phyloP scores from a whole-genome alignment of 148 eudicot species.

The Euryodendron excelsum region DNA sequence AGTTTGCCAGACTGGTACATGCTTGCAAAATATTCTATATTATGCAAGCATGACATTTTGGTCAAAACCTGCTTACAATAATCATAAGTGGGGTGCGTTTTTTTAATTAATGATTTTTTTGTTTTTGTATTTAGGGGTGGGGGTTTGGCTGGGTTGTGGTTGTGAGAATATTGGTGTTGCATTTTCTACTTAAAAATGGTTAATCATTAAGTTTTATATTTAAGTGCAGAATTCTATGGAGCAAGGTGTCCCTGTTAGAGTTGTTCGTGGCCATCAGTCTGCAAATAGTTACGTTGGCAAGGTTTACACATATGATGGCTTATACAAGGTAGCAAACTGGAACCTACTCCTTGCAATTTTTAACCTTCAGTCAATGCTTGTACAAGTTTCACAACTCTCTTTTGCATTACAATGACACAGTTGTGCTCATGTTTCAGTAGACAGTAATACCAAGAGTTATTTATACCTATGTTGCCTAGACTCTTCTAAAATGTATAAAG shows the following conservation, averaged over 20 bases:
- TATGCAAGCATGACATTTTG: not conserved
- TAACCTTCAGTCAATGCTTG: not conserved
- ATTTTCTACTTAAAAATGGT: not conserved
- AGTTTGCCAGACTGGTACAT: not conserved
- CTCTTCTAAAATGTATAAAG: no score
- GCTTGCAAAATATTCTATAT: not conserved
- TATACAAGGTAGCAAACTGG: conserved; percentile 51
- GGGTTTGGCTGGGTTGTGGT: not conserved
- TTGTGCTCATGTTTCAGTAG: not conserved
- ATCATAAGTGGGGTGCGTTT: not conserved
- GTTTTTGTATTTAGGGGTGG: not conserved
- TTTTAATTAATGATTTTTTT: no score
- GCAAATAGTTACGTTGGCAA: conserved; percentile 55
- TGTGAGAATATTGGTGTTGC: not conserved
- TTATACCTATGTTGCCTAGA: no score
- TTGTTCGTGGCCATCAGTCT: conserved; percentile 55
- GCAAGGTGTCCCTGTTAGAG: conserved; percentile 61
- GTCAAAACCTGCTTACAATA: not conserved
- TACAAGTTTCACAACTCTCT: not conserved
- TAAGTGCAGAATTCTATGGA: conserved; percentile 53
- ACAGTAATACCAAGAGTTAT: not conserved
- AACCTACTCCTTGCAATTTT: not conserved
- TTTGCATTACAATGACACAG: not conserved
- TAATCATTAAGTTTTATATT: not conserved
- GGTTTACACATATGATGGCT: conserved; percentile 70